These are phyloP conservation scores for Naegleria fowleri DNA, from an alignment of 208 protist genomes.

Conservation along the genomic window DNA sequence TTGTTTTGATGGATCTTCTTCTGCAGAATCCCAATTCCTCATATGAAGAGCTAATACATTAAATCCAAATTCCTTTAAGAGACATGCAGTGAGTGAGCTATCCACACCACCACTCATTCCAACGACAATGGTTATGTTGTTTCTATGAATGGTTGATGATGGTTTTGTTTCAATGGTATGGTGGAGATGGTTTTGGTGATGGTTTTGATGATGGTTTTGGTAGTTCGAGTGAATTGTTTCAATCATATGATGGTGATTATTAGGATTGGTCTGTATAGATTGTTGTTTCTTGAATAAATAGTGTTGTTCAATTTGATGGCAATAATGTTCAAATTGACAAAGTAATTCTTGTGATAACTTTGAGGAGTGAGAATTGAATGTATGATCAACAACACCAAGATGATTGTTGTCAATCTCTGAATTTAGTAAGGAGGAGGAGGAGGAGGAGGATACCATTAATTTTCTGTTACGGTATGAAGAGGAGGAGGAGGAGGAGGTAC, in stretches of 20 bases:
- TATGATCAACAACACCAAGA: no score
- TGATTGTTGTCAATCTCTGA: no score
- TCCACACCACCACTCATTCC: slow-evolving; percentile 49
- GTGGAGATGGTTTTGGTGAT: background rate
- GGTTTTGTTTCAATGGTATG: background rate
- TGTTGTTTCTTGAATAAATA: no score
- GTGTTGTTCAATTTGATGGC: background rate
- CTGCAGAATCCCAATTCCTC: background rate
- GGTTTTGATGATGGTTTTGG: background rate
- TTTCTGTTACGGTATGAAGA: no score
- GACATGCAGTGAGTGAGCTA: slow-evolving; percentile 36
- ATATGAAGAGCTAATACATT: slow-evolving; percentile 30
- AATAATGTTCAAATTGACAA: background rate
- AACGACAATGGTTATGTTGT: background rate
- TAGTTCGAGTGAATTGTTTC: no score
- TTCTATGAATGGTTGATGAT: background rate
- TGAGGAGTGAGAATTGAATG: background rate
- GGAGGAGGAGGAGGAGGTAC: no score
- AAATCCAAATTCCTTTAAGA: slow-evolving; percentile 37
- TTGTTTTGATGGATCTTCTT: background rate
- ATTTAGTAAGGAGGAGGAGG: no score
- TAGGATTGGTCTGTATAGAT: no score
- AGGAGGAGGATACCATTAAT: no score
- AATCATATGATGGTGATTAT: background rate
- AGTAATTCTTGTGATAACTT: background rate